Evolutionary conservation across 169 alveolate genomes (phyloP), one percentile per base, ranked within the genome.

Genomic region (Plasmodium knowlesi): DNA sequence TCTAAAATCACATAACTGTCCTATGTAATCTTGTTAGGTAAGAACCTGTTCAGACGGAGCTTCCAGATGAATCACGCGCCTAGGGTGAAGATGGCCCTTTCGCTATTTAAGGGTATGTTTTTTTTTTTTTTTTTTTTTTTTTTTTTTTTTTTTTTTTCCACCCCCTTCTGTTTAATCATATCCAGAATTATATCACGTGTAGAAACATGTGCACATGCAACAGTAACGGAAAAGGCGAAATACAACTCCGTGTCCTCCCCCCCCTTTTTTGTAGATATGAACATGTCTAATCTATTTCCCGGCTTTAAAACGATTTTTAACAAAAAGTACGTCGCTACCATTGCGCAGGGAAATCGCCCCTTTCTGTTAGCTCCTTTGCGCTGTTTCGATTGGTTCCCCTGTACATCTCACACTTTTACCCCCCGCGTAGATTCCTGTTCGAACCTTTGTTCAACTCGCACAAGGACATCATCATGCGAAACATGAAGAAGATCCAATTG

Each of bases 261-360:
- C 30, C 10, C 46, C 50, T 50, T 76, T 85, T 22, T 86, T 22
- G 70, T 19, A 89, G 91, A 89, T 37, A 57, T 80, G 0, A 67
- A 70, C 37, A 67, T 80, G 54, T 37, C 91, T 25, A 79, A 67
- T 54, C 72, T 89, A n/a, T 79, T 79, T 32, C 94, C 94, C n/a
- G 94, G 94, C 16, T 89, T 89, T 41, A 81, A 67, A 70, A 89
- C 89, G 3, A 79, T 89, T 61, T 89, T 89, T 54, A 81, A 89
- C 76, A 79, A 22, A 46, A 89, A 81, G 94, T 89, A 86, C 8
- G 79, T 53, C 4, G 5, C 43, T 10, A 5, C 61, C 79, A 16
- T 41, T 32, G 6, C n/a, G 70, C 16, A 53, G 32, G 72, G 14
- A 28, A 12, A 12, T 53, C 19, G 16, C 2, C 19, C 53, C 32